Conservation (phyloP, 2,329 filamentous ascomycete genomes). For the Chrysosphaeria jannelii region DNA sequence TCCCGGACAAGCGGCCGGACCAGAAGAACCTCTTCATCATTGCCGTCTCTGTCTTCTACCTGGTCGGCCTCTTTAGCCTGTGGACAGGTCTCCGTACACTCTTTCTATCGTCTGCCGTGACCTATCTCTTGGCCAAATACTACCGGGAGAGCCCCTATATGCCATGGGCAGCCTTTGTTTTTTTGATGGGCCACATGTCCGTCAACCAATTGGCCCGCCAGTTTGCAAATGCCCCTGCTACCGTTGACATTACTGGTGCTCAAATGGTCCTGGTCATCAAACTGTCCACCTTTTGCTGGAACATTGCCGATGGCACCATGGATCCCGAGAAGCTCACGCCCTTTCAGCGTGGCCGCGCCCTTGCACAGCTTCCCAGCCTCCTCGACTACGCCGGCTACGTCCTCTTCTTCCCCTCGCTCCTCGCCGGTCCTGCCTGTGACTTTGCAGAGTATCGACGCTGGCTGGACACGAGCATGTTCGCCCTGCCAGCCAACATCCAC, state of each 20-base stretch:
- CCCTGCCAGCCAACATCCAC: constrained; percentile 52
- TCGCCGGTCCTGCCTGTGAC: constrained; percentile 80
- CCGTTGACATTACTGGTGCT: constrained; percentile 69
- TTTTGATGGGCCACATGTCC: constrained; percentile 88
- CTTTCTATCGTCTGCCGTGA: constrained; percentile 44
- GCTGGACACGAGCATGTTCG: constrained; percentile 87
- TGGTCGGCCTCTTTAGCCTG: constrained; percentile 76
- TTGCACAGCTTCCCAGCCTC: constrained; percentile 41
- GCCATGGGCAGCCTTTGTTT: constrained; percentile 90
- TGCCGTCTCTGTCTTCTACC: constrained; percentile 54
- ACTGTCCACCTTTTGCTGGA: constrained; percentile 89
- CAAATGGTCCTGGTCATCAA: constrained; percentile 99
- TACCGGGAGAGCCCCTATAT: constrained; percentile 61
- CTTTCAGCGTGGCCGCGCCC: constrained; percentile 53
- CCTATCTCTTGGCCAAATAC: constrained; percentile 60
- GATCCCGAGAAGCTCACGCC: constrained; percentile 57
- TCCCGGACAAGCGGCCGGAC: constrained; percentile 59
- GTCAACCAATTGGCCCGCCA: constrained; percentile 67
- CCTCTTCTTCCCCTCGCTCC: constrained; percentile 75
- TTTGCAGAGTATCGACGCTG: constrained; percentile 77
- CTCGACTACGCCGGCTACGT: constrained; percentile 76
- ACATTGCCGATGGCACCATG: constrained; percentile 71
- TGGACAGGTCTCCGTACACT: constrained; percentile 62
- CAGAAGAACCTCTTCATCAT: constrained; percentile 77
- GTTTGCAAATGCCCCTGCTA: constrained; percentile 29